Base-by-base conservation (phyloP, 768 basidiomycete species). In the Panellus pusillus region DNA sequence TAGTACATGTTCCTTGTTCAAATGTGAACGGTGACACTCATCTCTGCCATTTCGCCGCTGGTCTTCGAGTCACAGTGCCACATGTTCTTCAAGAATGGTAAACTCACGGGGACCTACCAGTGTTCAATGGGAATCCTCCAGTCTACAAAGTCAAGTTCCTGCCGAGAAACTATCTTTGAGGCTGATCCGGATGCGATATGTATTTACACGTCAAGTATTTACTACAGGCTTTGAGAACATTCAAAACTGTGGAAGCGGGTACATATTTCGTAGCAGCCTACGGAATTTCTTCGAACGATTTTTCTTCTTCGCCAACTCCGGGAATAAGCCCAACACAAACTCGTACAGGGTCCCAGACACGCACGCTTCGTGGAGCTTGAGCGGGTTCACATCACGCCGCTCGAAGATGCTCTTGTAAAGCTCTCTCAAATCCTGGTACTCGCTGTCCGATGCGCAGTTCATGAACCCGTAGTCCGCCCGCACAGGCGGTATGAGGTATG, bases 301-400 rank as follows among this genome's bases (percentile, higher is more conserved):
- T 48, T 62, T 63, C 41, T 66, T 63, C 50, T 57, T 53, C 32
- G 62, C 63, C 28, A 66, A 20, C 54, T 63, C 57, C 8, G 46
- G 52, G 28, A 66, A 64, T 39, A 56, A 51, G 8, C 38, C 56
- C 24, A 47, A 44, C 27, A 71, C 59, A 52, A 69, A 70, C 36
- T 61, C 53, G 40, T 64, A 68, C 9, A 73, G 54, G 18, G 61
- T 54, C 15, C 76, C 74, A 24, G 60, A 42, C 15, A 73, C 59
- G 28, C 65, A 67, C 1, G 72, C 74, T 20, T 67, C 52, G 47
- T 77, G 74, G 17, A 78, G 66, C 24, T 63, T 60, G 14, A 73
- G 55, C 8, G 74, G 70, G 47, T 68, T 60, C 15, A 49, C 63
- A 12, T 60, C 27, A 2, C 44, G 46, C 15, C 58, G 58, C 40